Base-by-base conservation (phyloP, 139 green algal species). In the Spirogloea muscicola region DNA sequence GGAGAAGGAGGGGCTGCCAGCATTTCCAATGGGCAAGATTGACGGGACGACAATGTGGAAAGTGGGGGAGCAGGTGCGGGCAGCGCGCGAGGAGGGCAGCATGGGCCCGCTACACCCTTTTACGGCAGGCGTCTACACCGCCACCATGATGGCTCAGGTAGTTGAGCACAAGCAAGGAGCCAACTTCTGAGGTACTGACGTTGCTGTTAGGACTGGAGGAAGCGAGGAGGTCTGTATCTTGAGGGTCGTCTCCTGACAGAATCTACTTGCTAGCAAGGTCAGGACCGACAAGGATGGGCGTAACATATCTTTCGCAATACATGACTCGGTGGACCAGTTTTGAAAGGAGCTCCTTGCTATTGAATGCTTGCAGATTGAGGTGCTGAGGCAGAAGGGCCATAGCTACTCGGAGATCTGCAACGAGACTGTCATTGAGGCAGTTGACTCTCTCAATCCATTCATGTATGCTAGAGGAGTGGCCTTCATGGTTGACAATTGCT, bases 401-500 rank as follows among this genome's bases (percentile, higher is more conserved):
- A 90, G 89, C 49, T 98, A 90, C 88, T 92, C 84, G 42, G 94
- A 99, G 88, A 97, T 99, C 81, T 98, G 94, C 91, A 99, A 99
- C 84, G 95, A 99, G 91, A 93, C 87, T 51, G 91, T 97, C 85
- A 97, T 97, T 60, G 92, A 97, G 88, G 93, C 94, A 21, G 93
- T 97, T 39, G 95, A 99, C 86, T 96, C 88, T 16, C 85, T 99
- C 41, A 99, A 99, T 87, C 95, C 95, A 40, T 99, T 98, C 92
- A 99, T 99, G 95, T 94, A 98, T 78, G 95, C 95, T 0, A 84
- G 91, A 42, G 95, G 95, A 51, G 94, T 99, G 3, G 94, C 94
- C 21, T 99, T 98, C 90, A 99, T 99, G 95, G 93, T 99, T 5
- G 95, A 99, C 87, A 99, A 99, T 90, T 99, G 95, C 93, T 97